Evolutionary conservation across 345 rosid genomes (phyloP).

Genomic region (Citrus hindsii): DNA sequence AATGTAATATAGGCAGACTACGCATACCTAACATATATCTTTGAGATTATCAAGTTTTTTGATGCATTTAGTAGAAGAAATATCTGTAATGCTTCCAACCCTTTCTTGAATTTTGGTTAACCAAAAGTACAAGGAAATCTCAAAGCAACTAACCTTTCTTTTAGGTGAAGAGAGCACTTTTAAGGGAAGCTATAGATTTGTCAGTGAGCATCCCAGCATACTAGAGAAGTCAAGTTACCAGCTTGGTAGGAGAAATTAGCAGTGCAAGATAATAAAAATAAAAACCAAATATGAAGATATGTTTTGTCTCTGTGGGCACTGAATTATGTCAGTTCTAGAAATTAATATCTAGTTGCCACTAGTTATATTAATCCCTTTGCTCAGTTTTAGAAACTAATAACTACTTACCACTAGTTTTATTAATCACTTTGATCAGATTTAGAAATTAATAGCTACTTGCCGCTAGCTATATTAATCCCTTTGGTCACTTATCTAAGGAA

Average conservation of each 20-base stretch:
- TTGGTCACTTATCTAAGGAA: background rate
- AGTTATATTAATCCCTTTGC: background rate
- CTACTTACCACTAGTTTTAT: background rate
- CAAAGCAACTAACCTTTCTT: background rate
- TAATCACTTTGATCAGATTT: background rate
- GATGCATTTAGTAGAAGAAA: background rate
- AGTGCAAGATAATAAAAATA: background rate
- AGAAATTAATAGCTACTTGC: background rate
- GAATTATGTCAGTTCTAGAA: background rate
- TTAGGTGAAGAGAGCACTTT: background rate
- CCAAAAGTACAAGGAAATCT: background rate
- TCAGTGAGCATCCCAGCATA: background rate
- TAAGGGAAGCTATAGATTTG: background rate
- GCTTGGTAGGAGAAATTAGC: background rate
- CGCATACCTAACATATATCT: background rate
- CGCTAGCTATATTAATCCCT: background rate
- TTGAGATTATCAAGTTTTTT: background rate
- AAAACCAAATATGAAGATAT: background rate
- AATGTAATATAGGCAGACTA: background rate
- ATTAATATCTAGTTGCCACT: background rate
- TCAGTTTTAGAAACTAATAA: no score
- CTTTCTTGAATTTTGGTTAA: background rate
- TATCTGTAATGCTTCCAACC: background rate
- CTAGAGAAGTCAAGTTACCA: background rate
- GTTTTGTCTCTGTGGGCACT: background rate